Evolutionary conservation across 176 grass and related monocot species (phyloP).

Genomic region (Bonia amplexicaulis): DNA sequence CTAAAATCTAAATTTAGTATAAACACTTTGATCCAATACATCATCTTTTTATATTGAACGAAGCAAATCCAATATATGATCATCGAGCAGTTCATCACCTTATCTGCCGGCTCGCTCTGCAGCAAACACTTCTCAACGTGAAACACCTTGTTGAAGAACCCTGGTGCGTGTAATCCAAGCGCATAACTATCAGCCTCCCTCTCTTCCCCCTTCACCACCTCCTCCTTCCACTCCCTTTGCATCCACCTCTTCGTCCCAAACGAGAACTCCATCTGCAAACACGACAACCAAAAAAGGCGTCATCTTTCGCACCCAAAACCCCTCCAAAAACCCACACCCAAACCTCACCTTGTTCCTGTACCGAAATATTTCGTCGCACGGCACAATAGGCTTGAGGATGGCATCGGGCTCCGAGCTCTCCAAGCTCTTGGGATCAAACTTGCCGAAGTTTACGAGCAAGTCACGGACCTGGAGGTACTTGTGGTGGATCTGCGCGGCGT

Average conservation of each 20-base stretch:
- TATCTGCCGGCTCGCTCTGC: slow-evolving; percentile 73
- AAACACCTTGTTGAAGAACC: slow-evolving; percentile 88
- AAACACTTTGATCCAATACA: background rate
- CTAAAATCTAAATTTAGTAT: background rate
- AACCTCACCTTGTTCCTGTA: slow-evolving; percentile 85
- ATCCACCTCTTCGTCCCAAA: slow-evolving; percentile 87
- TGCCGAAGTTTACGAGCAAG: slow-evolving; percentile 77
- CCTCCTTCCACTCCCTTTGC: slow-evolving; percentile 39
- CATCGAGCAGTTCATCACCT: slow-evolving; percentile 41
- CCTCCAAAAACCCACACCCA: slow-evolving; percentile 20
- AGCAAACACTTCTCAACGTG: slow-evolving; percentile 82
- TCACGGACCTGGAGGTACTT: slow-evolving; percentile 78
- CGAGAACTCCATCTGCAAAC: slow-evolving; percentile 95
- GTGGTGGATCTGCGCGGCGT: slow-evolving; percentile 66
- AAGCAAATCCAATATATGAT: background rate
- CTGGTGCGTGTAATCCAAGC: slow-evolving; percentile 82
- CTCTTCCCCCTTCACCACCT: slow-evolving; percentile 12
- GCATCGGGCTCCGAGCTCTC: slow-evolving; percentile 30
- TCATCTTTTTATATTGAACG: background rate
- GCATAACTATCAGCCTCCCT: slow-evolving; percentile 32
- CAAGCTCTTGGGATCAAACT: slow-evolving; percentile 38
- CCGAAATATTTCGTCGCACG: slow-evolving; percentile 77
- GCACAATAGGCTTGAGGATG: slow-evolving; percentile 71
- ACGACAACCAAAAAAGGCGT: background rate
- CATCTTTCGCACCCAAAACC: slow-evolving; percentile 29